Percentiles rank a stretch among this genome's conserved stretches.
Conservation (phyloP, 805 yeast genomes). For the Zygoascus ofunaensis region DNA sequence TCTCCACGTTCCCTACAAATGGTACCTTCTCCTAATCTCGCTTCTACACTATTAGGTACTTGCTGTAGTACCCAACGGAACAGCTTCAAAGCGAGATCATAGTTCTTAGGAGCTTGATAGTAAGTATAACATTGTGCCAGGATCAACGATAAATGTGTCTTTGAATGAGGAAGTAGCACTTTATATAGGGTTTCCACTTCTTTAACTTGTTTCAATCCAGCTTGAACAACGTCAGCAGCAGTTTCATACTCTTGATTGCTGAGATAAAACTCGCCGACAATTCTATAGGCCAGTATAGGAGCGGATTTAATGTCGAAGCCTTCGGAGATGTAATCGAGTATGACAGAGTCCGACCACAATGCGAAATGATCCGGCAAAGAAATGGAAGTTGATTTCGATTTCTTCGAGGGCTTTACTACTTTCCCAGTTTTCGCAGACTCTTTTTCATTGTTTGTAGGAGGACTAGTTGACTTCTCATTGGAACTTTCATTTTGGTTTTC, state of each 20-base stretch:
- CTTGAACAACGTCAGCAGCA: constrained; percentile 51
- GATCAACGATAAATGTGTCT: constrained; percentile 49
- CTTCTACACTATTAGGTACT: constrained; percentile 43
- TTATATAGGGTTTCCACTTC: constrained; percentile 31
- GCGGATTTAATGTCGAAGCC: constrained; percentile 35
- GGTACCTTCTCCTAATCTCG: constrained; percentile 74
- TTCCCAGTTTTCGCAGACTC: constrained; percentile 8
- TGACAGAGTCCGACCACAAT: constrained; percentile 36
- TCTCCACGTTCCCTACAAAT: constrained; percentile 61
- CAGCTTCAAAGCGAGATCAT: constrained; percentile 58
- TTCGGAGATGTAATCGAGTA: constrained; percentile 41
- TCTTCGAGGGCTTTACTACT: neutral
- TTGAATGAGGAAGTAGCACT: constrained; percentile 42
- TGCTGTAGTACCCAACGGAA: constrained; percentile 52
- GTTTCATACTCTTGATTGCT: constrained; percentile 53
- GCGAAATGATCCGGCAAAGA: neutral
- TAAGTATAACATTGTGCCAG: constrained; percentile 74
- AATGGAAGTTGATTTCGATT: neutral
- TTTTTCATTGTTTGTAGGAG: constrained; percentile 1
- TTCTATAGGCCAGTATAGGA: constrained; percentile 55
- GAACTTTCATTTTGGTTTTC: constrained; percentile 1
- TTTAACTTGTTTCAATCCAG: constrained; percentile 45
- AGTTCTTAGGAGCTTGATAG: constrained; percentile 86
- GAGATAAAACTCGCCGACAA: constrained; percentile 51
- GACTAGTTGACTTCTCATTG: neutral